Base-by-base conservation (phyloP, 257 asterid genomes). In the Nemophila menziesii region DNA sequence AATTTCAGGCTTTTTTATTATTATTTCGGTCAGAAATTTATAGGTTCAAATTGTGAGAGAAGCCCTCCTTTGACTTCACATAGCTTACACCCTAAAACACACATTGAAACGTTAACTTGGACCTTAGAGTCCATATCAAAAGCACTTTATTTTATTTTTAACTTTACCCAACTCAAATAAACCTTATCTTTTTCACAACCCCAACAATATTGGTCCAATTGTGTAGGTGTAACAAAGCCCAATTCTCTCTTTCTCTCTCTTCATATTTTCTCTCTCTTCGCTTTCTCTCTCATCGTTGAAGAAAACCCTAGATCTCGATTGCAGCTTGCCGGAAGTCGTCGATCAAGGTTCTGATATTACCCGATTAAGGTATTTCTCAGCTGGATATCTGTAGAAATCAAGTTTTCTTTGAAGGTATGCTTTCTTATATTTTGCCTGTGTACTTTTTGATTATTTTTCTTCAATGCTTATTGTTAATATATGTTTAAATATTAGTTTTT, bases 101-200 rank as follows among this genome's bases (percentile, higher is more conserved):
- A 26, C 62, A 56, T 37, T 36, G 11, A 18, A 43, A 39, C 54
- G 39, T 51, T 57, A 57, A 48, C 59, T n/a, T 78, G 93, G 93
- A 78, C 92, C 76, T 77, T 47, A 75, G 73, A 80, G 89, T 76
- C 89, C 95, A 79, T 55, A 78, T 78, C 87, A 92, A 80, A 68
- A 77, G 42, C 73, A 46, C 45, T 75, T 74, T 69, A 60, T 55
- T 63, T n/a, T n/a, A n/a, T n/a, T 38, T 44, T 41, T 33, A 37
- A 43, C 56, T 17, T 33, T 69, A 51, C 65, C 55, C 52, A 49
- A 60, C n/a, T n/a, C n/a, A n/a, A n/a, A n/a, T 57, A 68, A 64
- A n/a, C 77, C 72, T 71, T 64, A 69, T 68, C 80, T 34, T 49
- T 47, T 46, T 26, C 60, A 51, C 61, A 42, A 38, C 68, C 66